Evolutionary conservation across 2,329 filamentous ascomycete species (phyloP).

Genomic region (Amylocarpus encephaloides): DNA sequence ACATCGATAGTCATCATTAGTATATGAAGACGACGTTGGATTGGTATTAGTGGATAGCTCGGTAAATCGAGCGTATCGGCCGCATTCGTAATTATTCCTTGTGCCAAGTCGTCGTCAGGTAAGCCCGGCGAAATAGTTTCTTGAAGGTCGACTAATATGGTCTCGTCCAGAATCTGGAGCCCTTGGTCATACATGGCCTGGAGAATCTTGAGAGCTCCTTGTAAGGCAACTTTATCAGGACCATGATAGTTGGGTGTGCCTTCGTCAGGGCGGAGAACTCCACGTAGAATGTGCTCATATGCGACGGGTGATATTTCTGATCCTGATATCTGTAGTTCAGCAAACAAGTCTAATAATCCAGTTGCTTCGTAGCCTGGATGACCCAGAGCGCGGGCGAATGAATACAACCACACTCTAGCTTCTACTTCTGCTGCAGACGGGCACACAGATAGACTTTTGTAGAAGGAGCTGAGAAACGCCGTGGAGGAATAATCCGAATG

Average conservation of each 20-base stretch:
- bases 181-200: constrained; percentile 38
- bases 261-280: constrained; percentile 30
- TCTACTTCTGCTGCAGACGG: constrained; percentile 30
- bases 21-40: constrained; percentile 32
- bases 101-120: constrained; percentile 6
- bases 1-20: constrained; percentile 42
- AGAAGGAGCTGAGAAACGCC: constrained; percentile 37
- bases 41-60: constrained; percentile 11
- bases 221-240: constrained; percentile 6
- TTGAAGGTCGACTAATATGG: constrained; percentile 25
- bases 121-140: constrained; percentile 14
- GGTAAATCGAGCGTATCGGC: constrained; percentile 21
- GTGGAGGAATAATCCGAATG: constrained; percentile 36
- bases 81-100: constrained; percentile 28
- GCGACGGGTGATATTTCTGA: constrained; percentile 32
- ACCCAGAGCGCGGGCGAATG: constrained; percentile 33
- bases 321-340: constrained; percentile 31
- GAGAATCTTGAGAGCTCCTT: constrained; percentile 36
- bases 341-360: constrained; percentile 31
- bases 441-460: constrained; percentile 29
- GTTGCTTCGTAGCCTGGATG: constrained; percentile 35
- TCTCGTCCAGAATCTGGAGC: constrained; percentile 34
- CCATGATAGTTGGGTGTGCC: constrained; percentile 22
- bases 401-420: constrained; percentile 33
- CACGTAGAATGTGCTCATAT: constrained; percentile 33